Evolutionary conservation across 768 basidiomycete genomes (phyloP), one percentile per base, ranked within the genome.

Genomic region (Rhizopogon sp.): DNA sequence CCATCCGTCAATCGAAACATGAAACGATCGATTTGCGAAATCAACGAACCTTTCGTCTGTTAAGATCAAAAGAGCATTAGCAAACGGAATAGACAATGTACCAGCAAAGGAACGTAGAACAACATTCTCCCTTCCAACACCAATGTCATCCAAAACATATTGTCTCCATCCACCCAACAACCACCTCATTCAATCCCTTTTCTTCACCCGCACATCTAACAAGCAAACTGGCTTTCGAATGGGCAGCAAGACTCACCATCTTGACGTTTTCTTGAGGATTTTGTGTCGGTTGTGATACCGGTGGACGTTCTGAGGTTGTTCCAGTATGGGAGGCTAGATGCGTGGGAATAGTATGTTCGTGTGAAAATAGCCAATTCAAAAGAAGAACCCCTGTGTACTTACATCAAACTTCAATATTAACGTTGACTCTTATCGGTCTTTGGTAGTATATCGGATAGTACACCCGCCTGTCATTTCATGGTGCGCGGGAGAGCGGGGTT

Each of bases 41-140:
- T 54, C 57, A 61, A 76, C 83, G 68, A 75, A 92, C 90, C 90
- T 90, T 93, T 92, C 74, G 89, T 91, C 90, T 90, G 75, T 58
- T 55, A 63, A 66, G 41, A 60, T 39, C 10, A 51, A 56, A 40
- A 31, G 47, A 58, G 55, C 63, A 70, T 68, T 61, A 63, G 61
- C 45, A 29, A 50, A 25, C 11, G 39, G 35, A 53, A 40, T 3
- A 6, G 13, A 20, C 5, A 2, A 25, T 39, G 14, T 44, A 39
- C 37, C 16, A 3, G 17, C 22, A 20, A 51, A 58, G 10, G 33
- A 17, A 35, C 13, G 46, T 13, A 7, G 22, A 37, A 49, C 14
- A 39, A 52, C 29, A 35, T 41, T 33, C 41, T 14, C 16, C 33
- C 41, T 33, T 50, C 49, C 51, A 17, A 56, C 50, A 53, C 56